Evolutionary conservation across 23 red algal species (phyloP), one percentile per base, ranked within the genome.

Genomic region (Pyropia haitanensis): DNA sequence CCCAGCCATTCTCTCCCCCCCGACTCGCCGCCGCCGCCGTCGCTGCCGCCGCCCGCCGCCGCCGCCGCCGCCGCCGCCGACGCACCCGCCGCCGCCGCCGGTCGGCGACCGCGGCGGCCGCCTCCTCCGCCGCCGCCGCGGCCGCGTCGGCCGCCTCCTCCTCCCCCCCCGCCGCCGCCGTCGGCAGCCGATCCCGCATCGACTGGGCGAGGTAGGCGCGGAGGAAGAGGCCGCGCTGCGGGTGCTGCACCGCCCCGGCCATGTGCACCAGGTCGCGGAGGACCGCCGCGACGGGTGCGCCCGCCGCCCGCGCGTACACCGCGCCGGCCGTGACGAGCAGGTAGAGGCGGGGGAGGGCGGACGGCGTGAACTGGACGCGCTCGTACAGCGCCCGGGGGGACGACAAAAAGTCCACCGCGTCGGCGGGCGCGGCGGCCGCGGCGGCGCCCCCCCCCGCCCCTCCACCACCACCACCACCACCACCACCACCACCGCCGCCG

Each of bases 191-290:
- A 64, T 85, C 77, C 72, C 80, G 71, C 79, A 96, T 82, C 56
- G 77, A 61, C 54, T 89, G 77, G 24, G 70, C 53, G 5, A 90
- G 69, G 64, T 89, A 96, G 51, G 80, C 80, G 10, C 92, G 71
- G 53, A 96, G 72, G 49, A 86, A 89, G 17, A 96, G 59, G 3
- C 92, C 85, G 30, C 78, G 76, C 65, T 79, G 55, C 34, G 92
- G 85, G 67, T 96, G 73, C 49, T 96, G 92, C 32, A 96, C 84
- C 23, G 76, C 92, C 10, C 62, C 65, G 59, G 78, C 85, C 92
- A 96, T 96, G 65, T 89, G 81, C n/a, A 90, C 56, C 53, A 96
- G 79, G 61, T 96, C 92, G 51, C 69, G 61, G 59, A 89, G 51
- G 29, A 96, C 74, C 58, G 81, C 87, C 60, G 85, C 79, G 31